These are phyloP conservation scores for Stygiomarasmius scandens DNA, from an alignment of 1,284 basidiomycete genomes.

Conservation along the genomic window DNA sequence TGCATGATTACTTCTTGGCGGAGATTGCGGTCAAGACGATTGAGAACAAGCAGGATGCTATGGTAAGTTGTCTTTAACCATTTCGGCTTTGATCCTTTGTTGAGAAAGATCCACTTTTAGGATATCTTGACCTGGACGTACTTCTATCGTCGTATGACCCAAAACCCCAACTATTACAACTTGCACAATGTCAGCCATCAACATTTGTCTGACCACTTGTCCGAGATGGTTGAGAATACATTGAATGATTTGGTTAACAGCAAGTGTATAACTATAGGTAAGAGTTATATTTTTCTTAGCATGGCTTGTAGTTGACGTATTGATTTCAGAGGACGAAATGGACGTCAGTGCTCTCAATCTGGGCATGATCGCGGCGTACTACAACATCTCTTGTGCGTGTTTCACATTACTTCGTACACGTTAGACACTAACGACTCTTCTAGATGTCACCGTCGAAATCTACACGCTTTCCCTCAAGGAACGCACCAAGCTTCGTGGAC, in stretches of 20 bases:
- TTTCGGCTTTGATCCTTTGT: not conserved
- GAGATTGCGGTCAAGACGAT: constrained; percentile 99
- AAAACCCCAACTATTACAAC: constrained; percentile 96
- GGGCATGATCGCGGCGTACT: constrained; percentile 96
- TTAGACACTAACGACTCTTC: constrained; percentile 13
- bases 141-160: constrained; percentile 96
- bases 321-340: constrained; percentile 82
- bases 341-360: constrained; percentile 90
- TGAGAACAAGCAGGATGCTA: constrained; percentile 97
- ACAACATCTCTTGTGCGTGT: constrained; percentile 81
- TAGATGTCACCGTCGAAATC: constrained; percentile 94
- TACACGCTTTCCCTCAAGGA: constrained; percentile 96
- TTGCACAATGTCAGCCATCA: constrained; percentile 92
- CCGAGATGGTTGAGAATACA: constrained; percentile 94
- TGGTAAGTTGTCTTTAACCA: constrained; percentile 53
- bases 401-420: not conserved
- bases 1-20: constrained; percentile 97
- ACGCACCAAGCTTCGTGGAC: constrained; percentile 95
- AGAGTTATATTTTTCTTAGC: constrained; percentile 14
- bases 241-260: constrained; percentile 89
- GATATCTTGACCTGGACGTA: constrained; percentile 95
- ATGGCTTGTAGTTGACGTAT: constrained; percentile 15
- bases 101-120: constrained; percentile 37
- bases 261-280: constrained; percentile 93
- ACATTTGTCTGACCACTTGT: constrained; percentile 92